Conservation (phyloP, 768 basidiomycete species). For the Mycena amicta region DNA sequence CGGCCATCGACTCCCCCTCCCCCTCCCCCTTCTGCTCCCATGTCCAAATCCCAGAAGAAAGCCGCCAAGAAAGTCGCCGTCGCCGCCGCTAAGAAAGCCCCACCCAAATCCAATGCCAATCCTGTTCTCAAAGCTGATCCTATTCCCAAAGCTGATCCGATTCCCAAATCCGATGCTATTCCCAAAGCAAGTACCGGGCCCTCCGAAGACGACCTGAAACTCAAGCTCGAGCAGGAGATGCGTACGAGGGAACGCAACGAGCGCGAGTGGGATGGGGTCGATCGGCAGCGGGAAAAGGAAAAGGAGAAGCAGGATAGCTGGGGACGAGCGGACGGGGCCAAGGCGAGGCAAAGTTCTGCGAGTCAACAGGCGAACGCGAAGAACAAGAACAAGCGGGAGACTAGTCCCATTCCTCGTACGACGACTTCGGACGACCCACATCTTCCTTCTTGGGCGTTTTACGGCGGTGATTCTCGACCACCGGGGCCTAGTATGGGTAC, state of each 20-base stretch:
- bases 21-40: neutral
- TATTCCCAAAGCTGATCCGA: no score
- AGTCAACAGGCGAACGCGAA: neutral
- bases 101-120: no score
- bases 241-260: neutral
- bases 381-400: neutral
- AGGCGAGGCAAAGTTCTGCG: neutral
- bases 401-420: neutral
- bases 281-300: slow-evolving; percentile 1
- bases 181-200: no score
- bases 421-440: neutral
- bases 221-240: slow-evolving; percentile 2
- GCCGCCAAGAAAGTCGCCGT: neutral
- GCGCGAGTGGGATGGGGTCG: neutral
- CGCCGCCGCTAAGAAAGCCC: neutral
- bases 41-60: neutral
- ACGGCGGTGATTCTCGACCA: neutral
- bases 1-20: neutral
- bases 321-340: neutral
- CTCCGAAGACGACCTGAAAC: neutral
- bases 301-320: neutral
- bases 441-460: neutral
- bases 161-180: no score
- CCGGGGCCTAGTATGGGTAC: no score
- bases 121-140: no score